Evolutionary conservation across 2,329 filamentous ascomycete genomes (phyloP).

Genomic region (Thermomyces lanuginosus): DNA sequence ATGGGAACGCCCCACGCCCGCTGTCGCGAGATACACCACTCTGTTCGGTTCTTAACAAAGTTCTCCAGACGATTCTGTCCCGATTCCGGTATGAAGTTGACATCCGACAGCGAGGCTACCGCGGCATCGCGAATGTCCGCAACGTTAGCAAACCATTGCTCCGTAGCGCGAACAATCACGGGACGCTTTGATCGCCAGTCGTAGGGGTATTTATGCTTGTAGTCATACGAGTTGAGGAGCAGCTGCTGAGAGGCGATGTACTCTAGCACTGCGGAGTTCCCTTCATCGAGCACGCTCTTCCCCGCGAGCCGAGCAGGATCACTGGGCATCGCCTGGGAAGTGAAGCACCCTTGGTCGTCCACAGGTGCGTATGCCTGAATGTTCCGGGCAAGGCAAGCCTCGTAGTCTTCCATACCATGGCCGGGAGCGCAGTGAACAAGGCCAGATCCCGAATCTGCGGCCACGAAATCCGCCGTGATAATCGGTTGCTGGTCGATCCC

Average conservation of each 20-base stretch:
- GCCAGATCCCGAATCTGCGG: constrained; percentile 76
- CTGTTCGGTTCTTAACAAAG: constrained; percentile 72
- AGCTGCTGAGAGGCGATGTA: constrained; percentile 43
- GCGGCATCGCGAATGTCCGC: constrained; percentile 62
- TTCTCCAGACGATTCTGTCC: constrained; percentile 62
- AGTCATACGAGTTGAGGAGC: constrained; percentile 54
- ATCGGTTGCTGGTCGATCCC: constrained; percentile 47
- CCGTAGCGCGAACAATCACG: constrained; percentile 78
- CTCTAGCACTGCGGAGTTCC: constrained; percentile 51
- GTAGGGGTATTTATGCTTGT: constrained; percentile 88
- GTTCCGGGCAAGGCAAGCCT: constrained; percentile 53
- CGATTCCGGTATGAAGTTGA: constrained; percentile 61
- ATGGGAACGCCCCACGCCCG: constrained; percentile 95
- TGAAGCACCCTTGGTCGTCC: constrained; percentile 67
- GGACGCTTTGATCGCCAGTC: constrained; percentile 94
- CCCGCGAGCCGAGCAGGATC: constrained; percentile 52
- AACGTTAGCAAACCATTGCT: constrained; percentile 96
- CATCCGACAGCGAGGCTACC: constrained; percentile 49
- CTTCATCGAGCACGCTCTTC: constrained; percentile 53
- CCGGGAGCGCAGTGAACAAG: constrained; percentile 91
- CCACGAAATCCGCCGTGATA: constrained; percentile 76
- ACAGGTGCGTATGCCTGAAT: constrained; percentile 70
- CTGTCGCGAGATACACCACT: constrained; percentile 97
- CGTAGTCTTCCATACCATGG: constrained; percentile 93
- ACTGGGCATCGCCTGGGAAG: constrained; percentile 57